Base-by-base conservation (phyloP, 345 rosid species). In the Hypericum androsaemum region DNA sequence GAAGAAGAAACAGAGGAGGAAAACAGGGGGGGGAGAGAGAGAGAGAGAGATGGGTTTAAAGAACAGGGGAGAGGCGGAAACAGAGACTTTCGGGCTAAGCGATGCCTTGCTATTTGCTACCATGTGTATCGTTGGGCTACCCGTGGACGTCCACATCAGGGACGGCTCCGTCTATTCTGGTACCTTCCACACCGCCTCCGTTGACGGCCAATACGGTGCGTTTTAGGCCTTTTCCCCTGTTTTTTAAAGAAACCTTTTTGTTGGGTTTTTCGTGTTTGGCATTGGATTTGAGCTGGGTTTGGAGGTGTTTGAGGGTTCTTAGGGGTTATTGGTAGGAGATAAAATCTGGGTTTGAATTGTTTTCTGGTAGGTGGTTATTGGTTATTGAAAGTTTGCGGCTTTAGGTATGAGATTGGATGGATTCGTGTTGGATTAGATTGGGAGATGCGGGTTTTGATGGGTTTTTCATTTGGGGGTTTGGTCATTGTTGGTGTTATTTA, bases 121-220 rank as follows among this genome's bases (percentile, higher is more conserved):
- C 39, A 71, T 80, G 81, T 66, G 78, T 65, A 71, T 90, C 50
- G 70, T 87, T 69, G 98, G 85, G 50, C 69, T 74, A 59, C 84
- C 79, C 6, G 98, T 82, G 61, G 89, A 90, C 40, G 96, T 84
- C 38, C 82, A 84, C 58, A 70, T 84, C 64, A 80, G 65, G 63
- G 92, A 89, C 52, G 95, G 96, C 45, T 84, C 97, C 39, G 77
- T 82, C 39, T 84, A 67, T 41, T 82, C 94, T 41, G 97, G 97
- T 13, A 61, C 73, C 57, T 82, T 84, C 67, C 77, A 80, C 73
- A 82, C 97, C 51, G 90, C 90, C 43, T 86, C 88, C 60, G 63
- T 79, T 52, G 85, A 80, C 32, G 71, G 77, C 50, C 81, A 64
- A n/a, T 75, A 65, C 32, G 83, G 90, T 79, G 48, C 28, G 66